Conservation (phyloP, 768 basidiomycete species). For the Pleurotus cornucopiae region DNA sequence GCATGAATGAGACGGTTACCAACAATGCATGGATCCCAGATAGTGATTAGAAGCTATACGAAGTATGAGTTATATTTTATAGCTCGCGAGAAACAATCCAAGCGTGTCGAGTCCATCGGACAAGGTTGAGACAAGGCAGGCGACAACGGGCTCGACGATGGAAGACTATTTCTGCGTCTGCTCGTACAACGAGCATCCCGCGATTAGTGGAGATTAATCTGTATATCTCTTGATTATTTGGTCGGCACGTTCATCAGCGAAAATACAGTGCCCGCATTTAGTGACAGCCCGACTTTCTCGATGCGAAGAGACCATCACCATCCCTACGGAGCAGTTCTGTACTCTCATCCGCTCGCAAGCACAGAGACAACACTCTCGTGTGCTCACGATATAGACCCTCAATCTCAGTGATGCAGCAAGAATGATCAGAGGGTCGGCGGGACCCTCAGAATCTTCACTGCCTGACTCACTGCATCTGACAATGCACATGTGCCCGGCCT, state of each 20-base stretch:
- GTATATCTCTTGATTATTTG: not conserved
- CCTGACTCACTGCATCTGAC: conserved; percentile 13
- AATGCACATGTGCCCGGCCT: conserved; percentile 11
- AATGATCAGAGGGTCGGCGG: conserved; percentile 12
- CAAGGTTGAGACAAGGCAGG: no score
- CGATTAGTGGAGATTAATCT: no score
- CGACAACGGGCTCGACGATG: no score
- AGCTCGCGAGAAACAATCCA: no score
- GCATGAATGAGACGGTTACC: no score
- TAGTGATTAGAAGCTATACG: no score
- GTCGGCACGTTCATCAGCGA: not conserved
- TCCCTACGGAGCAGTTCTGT: conserved; percentile 5
- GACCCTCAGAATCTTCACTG: conserved; percentile 9
- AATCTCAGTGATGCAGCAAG: conserved; percentile 12
- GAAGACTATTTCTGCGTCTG: no score
- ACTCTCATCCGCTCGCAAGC: conserved; percentile 10
- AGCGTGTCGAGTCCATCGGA: no score
- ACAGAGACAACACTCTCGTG: conserved; percentile 16
- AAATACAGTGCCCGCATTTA: conserved; percentile 3
- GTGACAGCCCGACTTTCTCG: not conserved
- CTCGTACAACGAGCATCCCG: no score
- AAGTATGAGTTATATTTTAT: no score
- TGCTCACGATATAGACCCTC: conserved; percentile 12
- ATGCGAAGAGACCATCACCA: conserved; percentile 6
- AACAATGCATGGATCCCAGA: no score